Conservation (phyloP, 2,329 filamentous ascomycete species). For the Pestalotiopsis sp. region DNA sequence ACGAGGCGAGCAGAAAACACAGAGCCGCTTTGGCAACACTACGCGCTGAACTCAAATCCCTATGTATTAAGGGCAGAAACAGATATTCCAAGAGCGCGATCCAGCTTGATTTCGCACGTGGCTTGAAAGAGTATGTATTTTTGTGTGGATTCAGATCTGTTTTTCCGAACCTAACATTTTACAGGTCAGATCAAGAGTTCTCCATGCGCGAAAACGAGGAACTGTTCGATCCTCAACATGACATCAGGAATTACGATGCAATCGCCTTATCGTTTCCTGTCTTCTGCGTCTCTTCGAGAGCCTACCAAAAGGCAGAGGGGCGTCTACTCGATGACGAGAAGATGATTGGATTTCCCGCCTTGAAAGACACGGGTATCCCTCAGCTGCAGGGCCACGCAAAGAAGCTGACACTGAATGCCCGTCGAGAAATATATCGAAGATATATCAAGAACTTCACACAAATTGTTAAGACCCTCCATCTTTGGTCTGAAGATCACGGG, state of each 20-base stretch:
- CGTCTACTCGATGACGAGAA: constrained; percentile 53
- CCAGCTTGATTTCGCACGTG: constrained; percentile 58
- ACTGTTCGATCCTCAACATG: constrained; percentile 55
- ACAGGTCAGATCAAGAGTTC: constrained; percentile 54
- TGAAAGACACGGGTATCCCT: constrained; percentile 61
- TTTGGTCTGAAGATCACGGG: constrained; percentile 19
- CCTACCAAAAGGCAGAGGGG: constrained; percentile 63
- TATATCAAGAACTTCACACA: constrained; percentile 55
- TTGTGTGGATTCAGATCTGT: neutral
- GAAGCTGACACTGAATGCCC: constrained; percentile 49
- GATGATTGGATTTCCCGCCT: constrained; percentile 47
- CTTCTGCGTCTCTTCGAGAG: constrained; percentile 65
- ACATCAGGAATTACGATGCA: constrained; percentile 58
- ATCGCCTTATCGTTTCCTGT: constrained; percentile 59
- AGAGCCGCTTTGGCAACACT: constrained; percentile 32
- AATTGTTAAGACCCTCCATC: constrained; percentile 40
- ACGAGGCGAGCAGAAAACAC: constrained; percentile 22
- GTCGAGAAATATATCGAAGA: constrained; percentile 40
- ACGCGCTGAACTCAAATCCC: constrained; percentile 31
- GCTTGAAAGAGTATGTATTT: constrained; percentile 50
- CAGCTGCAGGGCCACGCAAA: constrained; percentile 60
- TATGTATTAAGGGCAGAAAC: constrained; percentile 58
- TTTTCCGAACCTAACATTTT: constrained; percentile 5
- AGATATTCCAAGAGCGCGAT: constrained; percentile 56
- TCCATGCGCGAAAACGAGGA: constrained; percentile 53